Evolutionary conservation across 169 alveolate genomes (phyloP), one percentile per base, ranked within the genome.

Genomic region (Theileria parva): DNA sequence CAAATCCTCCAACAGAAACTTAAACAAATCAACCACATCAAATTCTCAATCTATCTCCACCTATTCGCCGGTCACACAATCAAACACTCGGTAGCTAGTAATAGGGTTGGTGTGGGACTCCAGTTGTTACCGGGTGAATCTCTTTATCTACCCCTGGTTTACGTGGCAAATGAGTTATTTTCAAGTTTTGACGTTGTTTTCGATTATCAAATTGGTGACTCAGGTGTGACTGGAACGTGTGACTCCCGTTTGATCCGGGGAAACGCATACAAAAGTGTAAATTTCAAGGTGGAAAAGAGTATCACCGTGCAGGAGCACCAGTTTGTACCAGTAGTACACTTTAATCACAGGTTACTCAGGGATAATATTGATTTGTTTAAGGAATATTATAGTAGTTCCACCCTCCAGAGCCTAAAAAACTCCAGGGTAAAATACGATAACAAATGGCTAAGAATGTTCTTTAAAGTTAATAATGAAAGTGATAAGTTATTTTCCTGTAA

Each of bases 101-200:
- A 21, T 55, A 21, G 64, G 27, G 12, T 55, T 4, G 27, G 4
- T 55, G n/a, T n/a, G n/a, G n/a, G n/a, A n/a, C n/a, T n/a, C n/a
- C n/a, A n/a, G n/a, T 9, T 79, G 17, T n/a, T 13, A 11, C 86
- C 86, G 13, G 76, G 76, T 11, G 64, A 50, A 21, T 59, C 86
- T 12, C 68, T 79, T 21, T 70, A 60, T 23, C 63, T 79, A 19
- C 86, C 86, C 8, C 51, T 79, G 55, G 7, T 79, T 48, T 79
- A 79, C 55, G 53, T 70, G 19, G 79, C 79, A 13, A 34, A 77
- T 65, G 57, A 61, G 2, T 2, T 21, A 6, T 9, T 61, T 13
- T 25, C n/a, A 9, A 61, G 15, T 3, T 61, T 61, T n/a, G 34
- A 61, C 34, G 69, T 61, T n/a, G 34, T 61, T 25, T n/a, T 61